Conservation (phyloP, 257 asterid species). For the Solanum sejunctum region DNA sequence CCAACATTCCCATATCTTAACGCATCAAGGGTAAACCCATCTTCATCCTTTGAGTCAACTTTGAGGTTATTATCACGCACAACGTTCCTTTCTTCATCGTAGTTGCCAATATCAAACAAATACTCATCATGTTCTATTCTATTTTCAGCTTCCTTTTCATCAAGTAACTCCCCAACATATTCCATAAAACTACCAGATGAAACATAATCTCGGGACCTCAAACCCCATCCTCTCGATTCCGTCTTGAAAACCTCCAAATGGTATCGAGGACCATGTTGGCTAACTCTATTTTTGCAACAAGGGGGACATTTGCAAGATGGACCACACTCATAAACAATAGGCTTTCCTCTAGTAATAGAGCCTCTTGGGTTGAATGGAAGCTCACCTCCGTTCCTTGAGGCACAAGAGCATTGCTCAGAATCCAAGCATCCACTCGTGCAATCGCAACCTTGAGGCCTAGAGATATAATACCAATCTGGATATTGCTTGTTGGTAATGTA, state of each 20-base stretch:
- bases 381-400: conserved; percentile 30
- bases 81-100: background rate
- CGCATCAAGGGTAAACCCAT: conserved; percentile 23
- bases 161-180: conserved; percentile 28
- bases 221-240: conserved; percentile 34
- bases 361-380: conserved; percentile 41
- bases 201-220: conserved; percentile 24
- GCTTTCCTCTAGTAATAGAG: background rate
- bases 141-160: conserved; percentile 10
- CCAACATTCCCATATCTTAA: conserved; percentile 36
- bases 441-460: conserved; percentile 14
- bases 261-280: conserved; percentile 28
- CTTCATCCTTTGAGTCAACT: background rate
- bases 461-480: conserved; percentile 13
- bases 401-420: conserved; percentile 17
- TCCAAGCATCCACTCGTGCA: conserved; percentile 35
- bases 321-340: conserved; percentile 37
- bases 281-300: conserved; percentile 37
- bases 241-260: conserved; percentile 37
- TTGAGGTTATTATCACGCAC: background rate
- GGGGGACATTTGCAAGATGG: conserved; percentile 42
- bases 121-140: conserved; percentile 7
- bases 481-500: conserved; percentile 17
- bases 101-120: conserved; percentile 5
- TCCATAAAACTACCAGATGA: conserved; percentile 38